Percentiles rank a stretch among this genome's conserved stretches.
Conservation (phyloP, 352 stramenopile species). For the Globisporangium splendens region DNA sequence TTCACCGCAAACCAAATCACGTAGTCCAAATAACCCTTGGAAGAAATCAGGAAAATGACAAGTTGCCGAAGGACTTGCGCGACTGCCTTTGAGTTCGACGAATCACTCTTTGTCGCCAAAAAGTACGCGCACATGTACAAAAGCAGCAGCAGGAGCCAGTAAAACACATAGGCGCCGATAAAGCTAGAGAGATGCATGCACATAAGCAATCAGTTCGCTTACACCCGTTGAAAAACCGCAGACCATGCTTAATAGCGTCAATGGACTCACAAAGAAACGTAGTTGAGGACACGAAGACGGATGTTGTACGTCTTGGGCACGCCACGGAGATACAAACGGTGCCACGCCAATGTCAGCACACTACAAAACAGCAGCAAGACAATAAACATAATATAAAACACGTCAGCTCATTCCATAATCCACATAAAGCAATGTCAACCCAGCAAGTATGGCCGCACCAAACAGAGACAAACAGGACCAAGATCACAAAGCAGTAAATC, state of each 20-base stretch:
- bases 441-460: constrained; percentile 30
- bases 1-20: constrained; percentile 91
- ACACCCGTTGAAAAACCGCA: no score
- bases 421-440: no score
- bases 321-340: constrained; percentile 76
- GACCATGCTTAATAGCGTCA: not conserved
- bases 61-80: constrained; percentile 80
- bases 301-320: constrained; percentile 90
- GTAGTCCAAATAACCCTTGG: constrained; percentile 84
- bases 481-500: constrained; percentile 83
- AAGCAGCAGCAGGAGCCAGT: constrained; percentile 82
- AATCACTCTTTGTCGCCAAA: constrained; percentile 65
- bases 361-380: constrained; percentile 15
- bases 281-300: constrained; percentile 85
- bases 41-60: constrained; percentile 80
- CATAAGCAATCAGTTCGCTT: not conserved
- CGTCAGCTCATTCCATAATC: not conserved
- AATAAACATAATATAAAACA: not conserved
- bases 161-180: constrained; percentile 85
- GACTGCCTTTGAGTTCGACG: constrained; percentile 47
- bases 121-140: constrained; percentile 91
- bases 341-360: constrained; percentile 80
- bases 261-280: constrained; percentile 86
- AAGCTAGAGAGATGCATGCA: constrained; percentile 47
- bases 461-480: constrained; percentile 82